Base-by-base conservation (phyloP, 768 basidiomycete genomes). In the Candolleomyces aberdarensis region DNA sequence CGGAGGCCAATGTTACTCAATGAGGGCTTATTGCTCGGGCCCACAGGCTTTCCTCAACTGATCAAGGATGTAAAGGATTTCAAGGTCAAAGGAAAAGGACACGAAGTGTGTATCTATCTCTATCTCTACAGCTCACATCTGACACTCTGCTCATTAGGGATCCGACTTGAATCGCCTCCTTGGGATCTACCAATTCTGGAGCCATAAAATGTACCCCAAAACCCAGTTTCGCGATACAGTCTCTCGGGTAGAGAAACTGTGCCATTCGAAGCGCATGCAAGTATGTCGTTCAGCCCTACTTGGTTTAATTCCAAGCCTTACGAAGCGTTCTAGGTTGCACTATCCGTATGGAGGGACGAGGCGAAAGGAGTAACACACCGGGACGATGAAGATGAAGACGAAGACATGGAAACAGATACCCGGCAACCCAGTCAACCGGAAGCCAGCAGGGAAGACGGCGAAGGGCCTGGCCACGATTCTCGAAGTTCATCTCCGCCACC, bases 151-250 rank as follows among this genome's bases (percentile, higher is more conserved):
- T 5, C 56, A 2, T 11, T 13, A 98, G 96, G 80, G 79, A n/a
- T 73, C 83, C 55, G 96, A 99, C 73, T 82, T 99, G 43, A 85
- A 85, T 63, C 80, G 90, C 43, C 75, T 98, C 14, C 77, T 98
- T 58, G 85, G 87, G 63, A 76, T 91, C 40, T 98, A 98, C 70
- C 94, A 95, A 68, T 91, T 94, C 67, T 99, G 97, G 97, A 83
- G 94, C 3, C 97, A 98, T 75, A 84, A 83, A 66, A 80, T 99
- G 80, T 96, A 90, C 70, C 97, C 97, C 5, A 93, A 90, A 68
- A 88, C 85, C 4, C 87, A 89, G 44, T 97, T 98, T 72, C 80
- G 80, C 49, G 95, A 97, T 68, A 96, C 94, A 0, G 86, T 96
- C 5, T 76, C 85, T 36, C 82, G 89, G 10, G 85, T 98, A 10